Conservation (phyloP, 176 grass and related monocot genomes). For the Oryza glaberrima region DNA sequence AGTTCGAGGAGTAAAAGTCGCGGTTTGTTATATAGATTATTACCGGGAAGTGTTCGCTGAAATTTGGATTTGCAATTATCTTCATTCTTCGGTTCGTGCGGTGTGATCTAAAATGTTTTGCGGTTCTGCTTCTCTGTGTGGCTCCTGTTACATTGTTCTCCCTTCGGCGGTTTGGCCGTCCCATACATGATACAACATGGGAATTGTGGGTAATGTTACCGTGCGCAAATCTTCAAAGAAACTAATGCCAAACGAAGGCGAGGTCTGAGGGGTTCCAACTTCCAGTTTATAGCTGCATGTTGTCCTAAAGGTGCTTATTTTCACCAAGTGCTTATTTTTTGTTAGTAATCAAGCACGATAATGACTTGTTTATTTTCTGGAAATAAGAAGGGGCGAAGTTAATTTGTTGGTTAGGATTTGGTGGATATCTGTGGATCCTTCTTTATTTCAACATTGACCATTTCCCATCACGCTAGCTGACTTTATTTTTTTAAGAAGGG, state of each 20-base stretch:
- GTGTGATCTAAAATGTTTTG: neutral
- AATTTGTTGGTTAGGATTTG: neutral
- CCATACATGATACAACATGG: neutral
- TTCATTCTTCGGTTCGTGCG: neutral
- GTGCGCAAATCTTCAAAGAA: neutral
- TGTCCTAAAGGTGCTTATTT: neutral
- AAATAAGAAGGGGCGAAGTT: neutral
- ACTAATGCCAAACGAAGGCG: neutral
- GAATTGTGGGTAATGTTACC: neutral
- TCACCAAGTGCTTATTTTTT: neutral
- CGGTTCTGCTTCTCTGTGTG: neutral
- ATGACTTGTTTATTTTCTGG: neutral
- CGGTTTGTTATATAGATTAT: neutral
- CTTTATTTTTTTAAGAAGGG: too few relatives aligned
- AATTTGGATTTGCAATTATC: neutral
- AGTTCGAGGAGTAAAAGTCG: neutral
- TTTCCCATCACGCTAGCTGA: neutral
- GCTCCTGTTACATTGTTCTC: neutral
- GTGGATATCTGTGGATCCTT: neutral
- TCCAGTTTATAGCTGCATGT: constrained; percentile 6
- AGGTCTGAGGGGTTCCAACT: neutral
- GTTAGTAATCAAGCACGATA: neutral
- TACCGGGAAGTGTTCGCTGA: neutral
- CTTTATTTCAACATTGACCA: neutral
- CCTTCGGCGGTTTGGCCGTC: neutral